Evolutionary conservation across 345 rosid species (phyloP).

Genomic region (Rhodamnia rubescens): DNA sequence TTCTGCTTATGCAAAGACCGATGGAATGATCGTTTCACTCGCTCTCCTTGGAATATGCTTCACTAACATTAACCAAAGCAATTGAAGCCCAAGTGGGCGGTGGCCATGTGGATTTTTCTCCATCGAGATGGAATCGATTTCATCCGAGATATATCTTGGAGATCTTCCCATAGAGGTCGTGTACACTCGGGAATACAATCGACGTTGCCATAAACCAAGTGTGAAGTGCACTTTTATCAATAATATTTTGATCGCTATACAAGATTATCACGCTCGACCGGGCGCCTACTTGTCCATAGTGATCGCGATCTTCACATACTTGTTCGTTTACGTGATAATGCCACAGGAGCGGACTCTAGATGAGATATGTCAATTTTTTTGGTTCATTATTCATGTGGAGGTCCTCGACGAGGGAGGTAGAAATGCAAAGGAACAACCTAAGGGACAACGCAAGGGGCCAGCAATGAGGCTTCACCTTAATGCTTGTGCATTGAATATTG

Average conservation of each 20-base stretch:
- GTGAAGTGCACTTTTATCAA: slow-evolving; percentile 55
- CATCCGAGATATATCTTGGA: too few species aligned
- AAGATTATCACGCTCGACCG: slow-evolving; percentile 34
- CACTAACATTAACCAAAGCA: too few species aligned
- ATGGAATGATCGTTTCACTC: too few species aligned
- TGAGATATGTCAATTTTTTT: slow-evolving; percentile 55
- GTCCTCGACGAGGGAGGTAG: not conserved
- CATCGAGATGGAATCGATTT: too few species aligned
- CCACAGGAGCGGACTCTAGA: slow-evolving; percentile 65
- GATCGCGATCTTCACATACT: slow-evolving; percentile 36
- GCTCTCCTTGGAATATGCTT: too few species aligned
- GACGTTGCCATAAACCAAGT: slow-evolving; percentile 59
- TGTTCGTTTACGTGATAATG: slow-evolving; percentile 34
- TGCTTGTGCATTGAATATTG: too few species aligned
- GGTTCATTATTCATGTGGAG: slow-evolving; percentile 35
- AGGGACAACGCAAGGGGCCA: too few species aligned
- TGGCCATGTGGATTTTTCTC: too few species aligned
- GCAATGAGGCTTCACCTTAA: too few species aligned
- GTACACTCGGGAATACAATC: slow-evolving; percentile 63
- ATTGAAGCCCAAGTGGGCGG: too few species aligned
- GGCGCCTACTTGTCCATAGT: slow-evolving; percentile 47
- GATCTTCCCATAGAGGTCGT: slow-evolving; percentile 11
- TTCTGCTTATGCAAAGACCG: too few species aligned
- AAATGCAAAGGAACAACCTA: too few species aligned
- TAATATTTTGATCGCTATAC: slow-evolving; percentile 25